phyloP scores from a whole-genome alignment of 2,329 filamentous ascomycete species.

The Gnomoniopsis smithogilvyi region DNA sequence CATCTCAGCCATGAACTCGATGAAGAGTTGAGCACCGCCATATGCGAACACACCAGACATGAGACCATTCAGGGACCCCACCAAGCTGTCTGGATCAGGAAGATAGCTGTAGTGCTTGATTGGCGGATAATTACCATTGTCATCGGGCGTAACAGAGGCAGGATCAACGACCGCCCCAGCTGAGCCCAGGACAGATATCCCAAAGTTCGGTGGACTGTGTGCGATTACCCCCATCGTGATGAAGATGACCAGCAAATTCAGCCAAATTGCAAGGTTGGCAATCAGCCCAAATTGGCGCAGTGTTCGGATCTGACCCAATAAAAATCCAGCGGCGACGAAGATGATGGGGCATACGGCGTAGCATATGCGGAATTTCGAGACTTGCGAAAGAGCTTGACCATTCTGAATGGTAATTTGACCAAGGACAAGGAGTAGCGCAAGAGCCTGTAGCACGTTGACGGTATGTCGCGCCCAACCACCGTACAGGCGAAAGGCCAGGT shows the following conservation, averaged over 20 bases:
- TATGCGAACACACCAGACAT: constrained; percentile 56
- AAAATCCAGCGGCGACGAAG: constrained; percentile 46
- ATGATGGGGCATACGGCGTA: constrained; percentile 50
- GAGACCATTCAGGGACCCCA: constrained; percentile 46
- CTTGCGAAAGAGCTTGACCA: constrained; percentile 52
- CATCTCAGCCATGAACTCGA: constrained; percentile 54
- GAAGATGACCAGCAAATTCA: constrained; percentile 52
- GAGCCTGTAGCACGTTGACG: constrained; percentile 44
- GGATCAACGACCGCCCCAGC: constrained; percentile 27
- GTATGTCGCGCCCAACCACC: constrained; percentile 40
- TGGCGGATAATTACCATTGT: constrained; percentile 28
- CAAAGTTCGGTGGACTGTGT: constrained; percentile 47
- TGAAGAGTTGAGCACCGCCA: constrained; percentile 55
- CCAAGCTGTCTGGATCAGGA: constrained; percentile 39
- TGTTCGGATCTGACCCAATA: constrained; percentile 54
- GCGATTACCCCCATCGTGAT: constrained; percentile 53
- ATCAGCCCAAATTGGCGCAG: constrained; percentile 52
- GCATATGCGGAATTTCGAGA: constrained; percentile 46
- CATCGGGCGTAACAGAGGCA: constrained; percentile 28
- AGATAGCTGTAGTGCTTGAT: constrained; percentile 37
- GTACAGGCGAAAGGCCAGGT: constrained; percentile 44
- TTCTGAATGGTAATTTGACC: constrained; percentile 49
- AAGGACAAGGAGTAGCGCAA: constrained; percentile 49
- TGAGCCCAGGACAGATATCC: constrained; percentile 25
- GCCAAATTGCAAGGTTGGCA: constrained; percentile 52